Conservation (phyloP, 1,284 basidiomycete genomes). For the Puccinia novopanici region DNA sequence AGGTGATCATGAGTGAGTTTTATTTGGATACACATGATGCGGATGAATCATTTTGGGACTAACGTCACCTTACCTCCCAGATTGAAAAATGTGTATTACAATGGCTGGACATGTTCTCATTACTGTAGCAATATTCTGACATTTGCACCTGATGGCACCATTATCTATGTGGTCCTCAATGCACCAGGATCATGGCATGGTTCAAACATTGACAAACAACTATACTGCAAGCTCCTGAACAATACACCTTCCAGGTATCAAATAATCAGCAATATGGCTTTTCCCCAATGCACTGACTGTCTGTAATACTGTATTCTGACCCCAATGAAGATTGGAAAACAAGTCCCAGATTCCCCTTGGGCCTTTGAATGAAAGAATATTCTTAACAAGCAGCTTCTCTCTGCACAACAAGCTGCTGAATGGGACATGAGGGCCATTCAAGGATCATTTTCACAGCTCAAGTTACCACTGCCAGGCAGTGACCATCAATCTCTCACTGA, state of each 20-base stretch:
- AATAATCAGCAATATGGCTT: too few species aligned
- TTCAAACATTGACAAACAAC: too few species aligned
- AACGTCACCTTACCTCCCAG: not conserved
- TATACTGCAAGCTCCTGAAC: too few species aligned
- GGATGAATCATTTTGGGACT: not conserved
- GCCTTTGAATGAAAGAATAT: not conserved
- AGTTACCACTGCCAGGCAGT: not conserved
- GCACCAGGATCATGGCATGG: too few species aligned
- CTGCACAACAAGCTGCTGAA: slow-evolving; percentile 1
- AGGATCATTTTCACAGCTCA: not conserved
- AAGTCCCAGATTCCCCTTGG: not conserved
- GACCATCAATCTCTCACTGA: not conserved
- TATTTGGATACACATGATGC: not conserved
- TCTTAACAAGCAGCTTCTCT: slow-evolving; percentile 2
- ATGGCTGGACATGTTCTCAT: too few species aligned
- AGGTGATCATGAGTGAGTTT: slow-evolving; percentile 8
- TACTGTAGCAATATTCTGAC: too few species aligned
- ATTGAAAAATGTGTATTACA: not conserved
- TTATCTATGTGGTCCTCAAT: too few species aligned
- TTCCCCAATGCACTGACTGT: not conserved
- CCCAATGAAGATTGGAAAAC: not conserved
- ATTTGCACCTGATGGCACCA: too few species aligned
- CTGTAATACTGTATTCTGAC: not conserved
- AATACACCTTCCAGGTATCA: too few species aligned
- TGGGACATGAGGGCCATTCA: slow-evolving; percentile 3